Evolutionary conservation across 1,284 basidiomycete genomes (phyloP).

Genomic region (Gymnopus androsaceus): DNA sequence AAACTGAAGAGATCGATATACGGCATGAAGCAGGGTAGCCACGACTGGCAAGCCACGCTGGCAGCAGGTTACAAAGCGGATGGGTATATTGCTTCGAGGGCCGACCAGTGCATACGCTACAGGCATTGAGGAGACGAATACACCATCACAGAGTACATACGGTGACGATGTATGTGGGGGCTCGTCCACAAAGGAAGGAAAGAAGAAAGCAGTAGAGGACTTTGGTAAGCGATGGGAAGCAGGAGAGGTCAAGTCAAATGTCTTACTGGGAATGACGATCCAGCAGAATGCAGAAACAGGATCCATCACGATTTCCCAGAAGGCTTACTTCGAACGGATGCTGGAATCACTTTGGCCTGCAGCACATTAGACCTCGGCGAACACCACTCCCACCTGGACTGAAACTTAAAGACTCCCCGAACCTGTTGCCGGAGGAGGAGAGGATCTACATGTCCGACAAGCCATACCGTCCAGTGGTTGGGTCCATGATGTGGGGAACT

Average conservation of each 20-base stretch:
- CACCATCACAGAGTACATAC: slow-evolving; percentile 8
- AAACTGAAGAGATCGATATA: slow-evolving; percentile 38
- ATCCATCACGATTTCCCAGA: not conserved
- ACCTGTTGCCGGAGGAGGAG: no score
- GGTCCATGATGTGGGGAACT: not conserved
- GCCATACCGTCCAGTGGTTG: no score
- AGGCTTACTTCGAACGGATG: slow-evolving; percentile 1
- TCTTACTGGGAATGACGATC: slow-evolving; percentile 2
- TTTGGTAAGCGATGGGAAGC: not conserved
- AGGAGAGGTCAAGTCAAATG: not conserved
- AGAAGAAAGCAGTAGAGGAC: not conserved
- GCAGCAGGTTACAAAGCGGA: slow-evolving; percentile 27
- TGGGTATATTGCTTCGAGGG: no score
- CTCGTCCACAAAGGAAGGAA: not conserved
- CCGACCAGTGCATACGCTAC: slow-evolving; percentile 28
- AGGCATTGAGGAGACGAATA: not conserved
- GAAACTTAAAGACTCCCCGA: no score
- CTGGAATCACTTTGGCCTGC: slow-evolving; percentile 1
- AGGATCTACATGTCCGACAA: no score
- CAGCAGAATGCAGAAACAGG: not conserved
- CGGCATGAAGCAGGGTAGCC: slow-evolving; percentile 40
- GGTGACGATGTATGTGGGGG: slow-evolving; percentile 8
- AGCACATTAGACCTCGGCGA: not conserved
- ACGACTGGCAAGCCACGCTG: slow-evolving; percentile 40
- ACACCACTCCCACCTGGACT: no score